Base-by-base conservation (phyloP, 2,329 filamentous ascomycete species). In the Nemania abortiva region DNA sequence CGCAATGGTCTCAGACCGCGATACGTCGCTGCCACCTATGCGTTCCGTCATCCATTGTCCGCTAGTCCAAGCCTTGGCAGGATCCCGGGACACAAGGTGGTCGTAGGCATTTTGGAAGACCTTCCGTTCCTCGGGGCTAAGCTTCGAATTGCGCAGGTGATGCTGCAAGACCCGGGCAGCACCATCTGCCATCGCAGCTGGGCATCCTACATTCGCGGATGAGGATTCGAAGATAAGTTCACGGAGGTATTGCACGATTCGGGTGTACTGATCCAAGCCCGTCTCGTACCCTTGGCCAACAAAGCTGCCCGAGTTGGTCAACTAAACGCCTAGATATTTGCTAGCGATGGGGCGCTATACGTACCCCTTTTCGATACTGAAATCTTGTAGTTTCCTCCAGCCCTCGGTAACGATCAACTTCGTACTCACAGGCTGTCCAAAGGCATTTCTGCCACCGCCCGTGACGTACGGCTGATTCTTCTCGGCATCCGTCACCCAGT, bases 11-110 rank as follows among this genome's bases (percentile, higher is more conserved):
- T 90, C 87, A 0, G 86, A 88, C 13, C 83, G 82, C 10, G 84
- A 84, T 0, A 90, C 87, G 73, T 90, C 87, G 66, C 85, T 87
- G 0, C 88, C 88, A 1, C 88, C 87, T 0, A 82, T 79, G 7
- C 88, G 79, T 70, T 90, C 88, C 0, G 88, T 90, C 87, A 90
- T 90, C 88, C 88, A 90, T 73, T 90, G 88, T 0, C 87, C 88
- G 49, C 84, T 87, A 1, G 87, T 90, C 88, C 88, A 90, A 2
- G 82, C 83, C 24, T 77, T 70, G 0, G 73, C 67, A 0, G 81
- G 77, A 45, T 87, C 79, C 2, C 83, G 78, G 29, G 81, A 83
- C 7, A 80, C 83, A 13, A 89, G 76, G n/a, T 81, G 79, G 7
- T 76, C 73, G 72, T 83, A 85, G 1, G 81, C 81, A 42, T 82